These are phyloP conservation scores for Apiotrichum mycotoxinovorans DNA, from an alignment of 1,284 basidiomycete species.

Conservation along the genomic window DNA sequence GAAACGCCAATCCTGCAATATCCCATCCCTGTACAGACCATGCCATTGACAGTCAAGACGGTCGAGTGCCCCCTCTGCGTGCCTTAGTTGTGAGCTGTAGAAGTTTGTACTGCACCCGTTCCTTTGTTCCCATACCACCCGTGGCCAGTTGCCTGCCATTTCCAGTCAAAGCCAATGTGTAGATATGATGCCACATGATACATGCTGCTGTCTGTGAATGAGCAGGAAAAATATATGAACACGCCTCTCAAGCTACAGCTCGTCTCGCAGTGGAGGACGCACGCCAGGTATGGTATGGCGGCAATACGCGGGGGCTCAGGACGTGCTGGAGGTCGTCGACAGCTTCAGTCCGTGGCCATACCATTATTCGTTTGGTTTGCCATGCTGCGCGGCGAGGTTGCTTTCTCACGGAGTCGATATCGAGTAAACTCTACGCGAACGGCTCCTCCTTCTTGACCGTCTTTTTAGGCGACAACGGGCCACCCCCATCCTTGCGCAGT, in stretches of 20 bases:
- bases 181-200: not conserved
- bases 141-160: not conserved
- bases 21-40: too few relatives aligned
- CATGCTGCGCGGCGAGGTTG: too few relatives aligned
- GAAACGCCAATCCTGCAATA: not conserved
- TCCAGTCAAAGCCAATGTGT: too few relatives aligned
- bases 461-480: not conserved
- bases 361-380: too few relatives aligned
- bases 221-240: not conserved
- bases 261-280: not conserved
- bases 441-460: not conserved
- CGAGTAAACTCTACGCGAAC: slow-evolving; percentile 1
- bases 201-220: not conserved
- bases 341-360: not conserved
- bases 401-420: not conserved
- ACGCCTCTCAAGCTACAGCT: not conserved
- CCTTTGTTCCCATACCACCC: not conserved
- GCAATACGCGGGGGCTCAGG: too few relatives aligned
- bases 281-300: too few relatives aligned
- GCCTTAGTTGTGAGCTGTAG: too few relatives aligned
- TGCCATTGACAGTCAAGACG: too few relatives aligned
- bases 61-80: too few relatives aligned
- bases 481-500: not conserved
- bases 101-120: too few relatives aligned
- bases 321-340: too few relatives aligned